Evolutionary conservation across 2,329 filamentous ascomycete genomes (phyloP), one percentile per base, ranked within the genome.

Genomic region (Apiospora malaysiana): DNA sequence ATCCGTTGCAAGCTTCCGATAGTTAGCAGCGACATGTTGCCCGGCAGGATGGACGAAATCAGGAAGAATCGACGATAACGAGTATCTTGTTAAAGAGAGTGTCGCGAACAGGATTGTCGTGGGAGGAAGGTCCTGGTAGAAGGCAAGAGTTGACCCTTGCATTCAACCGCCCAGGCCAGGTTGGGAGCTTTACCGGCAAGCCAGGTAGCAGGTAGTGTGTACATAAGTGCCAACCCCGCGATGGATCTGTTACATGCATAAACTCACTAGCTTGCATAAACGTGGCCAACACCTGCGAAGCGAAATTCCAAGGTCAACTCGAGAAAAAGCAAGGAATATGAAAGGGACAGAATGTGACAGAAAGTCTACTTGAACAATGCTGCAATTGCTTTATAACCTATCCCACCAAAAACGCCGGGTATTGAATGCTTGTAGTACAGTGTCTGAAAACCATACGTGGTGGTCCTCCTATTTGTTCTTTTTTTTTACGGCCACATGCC

Each of bases 1-100:
- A 97, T 91, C 79, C 89, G 90, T 76, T 88, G 84, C 45, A 97
- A 86, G 65, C 82, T 86, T 49, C 88, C 85, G 70, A 95, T 86
- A 8, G 88, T 89, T 68, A 89, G 82, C 79, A 86, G 87, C n/a
- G 86, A 86, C 83, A 84, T 83, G 32, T 16, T 65, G 66, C 56
- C 10, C 10, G 46, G 45, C 70, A 46, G 23, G 16, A 14, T n/a
- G 63, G 23, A 21, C 25, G 68, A 77, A 25, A 75, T 69, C 27
- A 74, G 68, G 1, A 7, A 37, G 8, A 32, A 4, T 45, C 6
- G n/a, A 46, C 2, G 51, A 9, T 21, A 7, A 59, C 9, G 49
- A 51, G 1, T 51, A 6, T 51, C 0, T 51, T 32, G 51, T 14
- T 8, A 8, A 23, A 49, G 10, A 25, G n/a, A 49, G n/a, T 25